Percentiles rank a stretch among this genome's conserved stretches.
Evolutionary conservation across 2,329 filamentous ascomycete genomes (phyloP).

Genomic region (Aspergillus awamori): DNA sequence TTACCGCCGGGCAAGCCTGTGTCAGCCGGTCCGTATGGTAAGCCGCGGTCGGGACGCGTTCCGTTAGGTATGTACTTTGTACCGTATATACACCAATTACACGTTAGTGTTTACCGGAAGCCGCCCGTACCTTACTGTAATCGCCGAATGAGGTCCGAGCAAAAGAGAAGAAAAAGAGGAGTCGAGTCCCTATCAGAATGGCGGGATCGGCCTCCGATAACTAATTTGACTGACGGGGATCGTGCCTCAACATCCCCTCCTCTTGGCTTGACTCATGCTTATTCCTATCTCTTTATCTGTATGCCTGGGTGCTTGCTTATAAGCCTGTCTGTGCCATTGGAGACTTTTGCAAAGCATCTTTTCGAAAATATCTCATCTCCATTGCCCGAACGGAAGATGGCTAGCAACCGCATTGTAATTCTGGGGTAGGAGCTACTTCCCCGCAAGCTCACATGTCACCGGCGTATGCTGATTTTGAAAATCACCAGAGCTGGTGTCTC

Average conservation of each 20-base stretch:
- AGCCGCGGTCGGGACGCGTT: not conserved
- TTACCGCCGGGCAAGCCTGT: not conserved
- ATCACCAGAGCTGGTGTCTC: slow-evolving; percentile 63
- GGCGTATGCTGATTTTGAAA: slow-evolving; percentile 9
- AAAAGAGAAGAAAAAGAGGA: not conserved
- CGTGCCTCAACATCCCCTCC: not conserved
- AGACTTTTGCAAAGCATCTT: not conserved
- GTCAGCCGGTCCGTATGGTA: not conserved
- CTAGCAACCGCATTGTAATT: slow-evolving; percentile 43
- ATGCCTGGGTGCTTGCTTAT: not conserved
- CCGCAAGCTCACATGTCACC: not conserved
- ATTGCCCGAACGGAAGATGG: slow-evolving; percentile 26
- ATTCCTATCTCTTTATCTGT: not conserved
- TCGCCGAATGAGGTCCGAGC: not conserved
- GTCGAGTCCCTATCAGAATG: not conserved
- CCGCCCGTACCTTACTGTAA: slow-evolving; percentile 1
- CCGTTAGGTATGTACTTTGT: not conserved
- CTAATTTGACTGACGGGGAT: not conserved
- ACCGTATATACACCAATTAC: not conserved
- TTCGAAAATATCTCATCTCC: not conserved
- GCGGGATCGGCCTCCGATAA: slow-evolving; percentile 4
- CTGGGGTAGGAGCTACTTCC: slow-evolving; percentile 35
- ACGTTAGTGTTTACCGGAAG: not conserved
- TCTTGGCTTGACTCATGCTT: not conserved
- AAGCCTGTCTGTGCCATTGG: not conserved